Evolutionary conservation across 192 early-diverging fungal species (phyloP), one percentile per base, ranked within the genome.

Genomic region (Chytriomyces sp.): DNA sequence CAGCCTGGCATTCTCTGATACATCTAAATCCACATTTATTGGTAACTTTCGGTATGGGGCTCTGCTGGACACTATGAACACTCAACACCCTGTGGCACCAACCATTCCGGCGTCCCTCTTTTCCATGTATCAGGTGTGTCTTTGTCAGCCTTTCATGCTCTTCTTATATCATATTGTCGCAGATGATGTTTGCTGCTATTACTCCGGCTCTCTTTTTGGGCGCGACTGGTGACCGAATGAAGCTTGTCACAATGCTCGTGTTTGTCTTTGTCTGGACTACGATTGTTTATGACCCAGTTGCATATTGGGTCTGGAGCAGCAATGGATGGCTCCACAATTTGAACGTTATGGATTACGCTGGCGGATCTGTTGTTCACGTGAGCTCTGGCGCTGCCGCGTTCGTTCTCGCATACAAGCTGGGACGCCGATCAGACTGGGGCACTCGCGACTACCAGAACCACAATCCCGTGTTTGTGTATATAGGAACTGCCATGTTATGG

Each of bases 261-360:
- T 97, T 95, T 75, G 88, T 95, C 71, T 93, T 96, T 67, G 77
- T 96, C 39, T 98, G 94, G 96, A 82, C 91, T 4, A 82, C 94
- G 3, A 58, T 98, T 62, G 93, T 98, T 22, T 10, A 22, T 65
- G 22, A 49, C 28, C 64, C 40, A 53, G 22, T 55, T 6, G 25
- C 26, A 19, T 37, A 33, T 28, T 62, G 60, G 26, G 60, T 37
- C 32, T 62, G 32, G 36, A 17, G 8, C 31, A 53, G 5, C 36
- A 68, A 53, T n/a, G 69, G 69, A 25, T 71, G 69, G 69, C 69
- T 71, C 10, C 41, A 41, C 57, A 58, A 71, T 7, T 22, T 60
- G 37, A 44, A 60, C 38, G 69, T 71, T 5, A 41, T 71, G 55
- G 69, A 71, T 26, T 71, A 71, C 38, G 69, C 69, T 25, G 69